A percentile compares a stretch with the other conserved stretches of the same genome.
phyloP scores from a whole-genome alignment of 176 grass and related monocot genomes.

The Miscanthus lutarioriparius region DNA sequence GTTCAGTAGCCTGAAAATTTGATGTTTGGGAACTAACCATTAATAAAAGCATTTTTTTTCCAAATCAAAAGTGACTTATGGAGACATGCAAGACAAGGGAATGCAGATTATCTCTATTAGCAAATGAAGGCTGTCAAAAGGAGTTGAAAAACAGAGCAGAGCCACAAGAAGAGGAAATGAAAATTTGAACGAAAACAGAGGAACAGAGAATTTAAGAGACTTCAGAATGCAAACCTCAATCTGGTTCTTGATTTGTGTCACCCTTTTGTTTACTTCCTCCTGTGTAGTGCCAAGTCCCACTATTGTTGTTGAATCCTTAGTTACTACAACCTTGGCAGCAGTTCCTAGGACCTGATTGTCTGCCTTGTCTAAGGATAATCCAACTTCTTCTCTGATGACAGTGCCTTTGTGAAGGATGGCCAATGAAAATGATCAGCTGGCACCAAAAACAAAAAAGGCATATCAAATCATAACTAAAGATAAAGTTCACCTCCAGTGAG shows the following conservation, averaged over 20 bases:
- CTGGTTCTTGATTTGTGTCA: slow-evolving; percentile 55
- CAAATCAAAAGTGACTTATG: background rate
- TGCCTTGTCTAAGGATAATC: slow-evolving; percentile 64
- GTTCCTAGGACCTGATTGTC: slow-evolving; percentile 50
- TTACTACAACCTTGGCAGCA: slow-evolving; percentile 55
- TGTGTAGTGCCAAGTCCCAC: slow-evolving; percentile 66
- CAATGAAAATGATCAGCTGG: background rate
- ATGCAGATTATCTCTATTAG: background rate
- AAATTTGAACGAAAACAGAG: background rate
- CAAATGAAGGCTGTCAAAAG: background rate
- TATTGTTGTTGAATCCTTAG: slow-evolving; percentile 67
- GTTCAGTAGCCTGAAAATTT: slow-evolving; percentile 29
- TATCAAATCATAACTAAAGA: background rate
- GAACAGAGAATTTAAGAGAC: background rate
- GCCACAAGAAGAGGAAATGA: background rate
- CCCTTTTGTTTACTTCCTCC: slow-evolving; percentile 58
- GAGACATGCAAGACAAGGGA: background rate
- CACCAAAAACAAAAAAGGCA: background rate
- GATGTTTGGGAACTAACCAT: background rate
- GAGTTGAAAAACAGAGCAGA: background rate
- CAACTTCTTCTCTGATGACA: slow-evolving; percentile 68
- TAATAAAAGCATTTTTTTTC: background rate
- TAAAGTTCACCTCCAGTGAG: slow-evolving; percentile 56
- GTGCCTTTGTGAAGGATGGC: slow-evolving; percentile 1
- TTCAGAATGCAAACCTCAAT: slow-evolving; percentile 45